Evolutionary conservation across 2,329 filamentous ascomycete genomes (phyloP).

Genomic region (Metarhizium brunneum): DNA sequence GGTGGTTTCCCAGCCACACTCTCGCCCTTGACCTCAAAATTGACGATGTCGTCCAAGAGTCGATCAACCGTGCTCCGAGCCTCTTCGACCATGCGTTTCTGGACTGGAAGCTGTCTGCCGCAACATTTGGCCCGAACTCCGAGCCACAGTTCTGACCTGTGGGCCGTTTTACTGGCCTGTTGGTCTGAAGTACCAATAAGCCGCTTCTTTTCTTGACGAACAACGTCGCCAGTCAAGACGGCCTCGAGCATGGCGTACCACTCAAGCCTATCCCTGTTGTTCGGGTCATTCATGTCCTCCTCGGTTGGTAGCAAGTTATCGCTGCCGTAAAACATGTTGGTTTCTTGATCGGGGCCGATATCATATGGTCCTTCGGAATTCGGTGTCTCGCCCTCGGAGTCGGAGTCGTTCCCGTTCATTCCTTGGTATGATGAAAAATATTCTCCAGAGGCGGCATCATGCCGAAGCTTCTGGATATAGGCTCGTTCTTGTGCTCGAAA

Average conservation of each 20-base stretch:
- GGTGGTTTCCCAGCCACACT: slow-evolving; percentile 84
- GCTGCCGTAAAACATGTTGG: slow-evolving; percentile 84
- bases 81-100: slow-evolving; percentile 83
- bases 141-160: slow-evolving; percentile 78
- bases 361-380: slow-evolving; percentile 77
- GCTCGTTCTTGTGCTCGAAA: slow-evolving; percentile 71
- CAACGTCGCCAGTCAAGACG: slow-evolving; percentile 91
- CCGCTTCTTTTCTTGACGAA: slow-evolving; percentile 95
- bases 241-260: slow-evolving; percentile 98
- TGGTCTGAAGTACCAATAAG: slow-evolving; percentile 68
- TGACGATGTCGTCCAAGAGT: slow-evolving; percentile 77
- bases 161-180: slow-evolving; percentile 50
- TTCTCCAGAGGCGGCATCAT: slow-evolving; percentile 49
- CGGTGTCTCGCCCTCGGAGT: slow-evolving; percentile 85
- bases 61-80: slow-evolving; percentile 64
- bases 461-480: slow-evolving; percentile 84
- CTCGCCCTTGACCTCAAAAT: slow-evolving; percentile 89
- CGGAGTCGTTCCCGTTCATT: slow-evolving; percentile 63
- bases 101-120: slow-evolving; percentile 73
- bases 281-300: slow-evolving; percentile 81
- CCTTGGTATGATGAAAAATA: slow-evolving; percentile 63
- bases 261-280: slow-evolving; percentile 82
- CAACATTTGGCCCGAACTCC: slow-evolving; percentile 77
- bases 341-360: slow-evolving; percentile 83
- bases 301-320: slow-evolving; percentile 81